Evolutionary conservation across 208 protist species (phyloP).

Genomic region (Crithidia thermophila): DNA sequence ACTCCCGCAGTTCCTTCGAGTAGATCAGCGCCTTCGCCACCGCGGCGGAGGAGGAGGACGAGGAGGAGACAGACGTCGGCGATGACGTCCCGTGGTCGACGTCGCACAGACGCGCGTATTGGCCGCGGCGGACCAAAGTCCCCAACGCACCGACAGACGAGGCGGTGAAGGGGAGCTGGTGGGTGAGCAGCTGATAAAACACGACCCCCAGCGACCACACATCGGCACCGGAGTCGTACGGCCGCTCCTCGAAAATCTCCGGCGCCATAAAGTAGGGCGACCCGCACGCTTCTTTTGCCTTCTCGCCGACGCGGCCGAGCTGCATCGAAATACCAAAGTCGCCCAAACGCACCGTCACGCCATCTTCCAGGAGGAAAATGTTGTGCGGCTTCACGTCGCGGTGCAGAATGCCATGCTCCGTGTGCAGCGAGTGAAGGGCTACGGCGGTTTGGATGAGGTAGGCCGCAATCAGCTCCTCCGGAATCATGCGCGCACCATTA

Average conservation of each 20-base stretch:
- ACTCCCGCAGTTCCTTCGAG: constrained; percentile 53
- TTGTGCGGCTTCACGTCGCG: constrained; percentile 92
- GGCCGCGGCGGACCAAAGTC: constrained; percentile 15
- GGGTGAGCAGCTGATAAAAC: constrained; percentile 92
- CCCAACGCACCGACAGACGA: constrained; percentile 9
- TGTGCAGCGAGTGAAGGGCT: constrained; percentile 75
- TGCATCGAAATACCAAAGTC: constrained; percentile 86
- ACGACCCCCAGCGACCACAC: constrained; percentile 96
- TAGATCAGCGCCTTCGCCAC: constrained; percentile 23
- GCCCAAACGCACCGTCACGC: constrained; percentile 66
- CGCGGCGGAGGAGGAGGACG: not conserved
- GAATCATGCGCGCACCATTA: not conserved
- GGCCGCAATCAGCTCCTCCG: constrained; percentile 57
- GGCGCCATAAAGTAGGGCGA: constrained; percentile 93
- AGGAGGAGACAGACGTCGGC: not conserved
- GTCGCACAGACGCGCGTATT: constrained; percentile 25
- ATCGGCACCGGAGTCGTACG: constrained; percentile 94
- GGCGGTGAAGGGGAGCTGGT: constrained; percentile 59
- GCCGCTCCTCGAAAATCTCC: constrained; percentile 87
- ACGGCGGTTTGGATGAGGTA: constrained; percentile 71
- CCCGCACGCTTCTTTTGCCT: constrained; percentile 74
- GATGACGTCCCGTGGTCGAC: not conserved
- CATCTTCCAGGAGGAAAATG: constrained; percentile 74
- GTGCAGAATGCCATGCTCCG: constrained; percentile 70
- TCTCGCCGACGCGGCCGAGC: constrained; percentile 43